phyloP scores from a whole-genome alignment of 2,329 filamentous ascomycete genomes.

The Talaromyces sp. region DNA sequence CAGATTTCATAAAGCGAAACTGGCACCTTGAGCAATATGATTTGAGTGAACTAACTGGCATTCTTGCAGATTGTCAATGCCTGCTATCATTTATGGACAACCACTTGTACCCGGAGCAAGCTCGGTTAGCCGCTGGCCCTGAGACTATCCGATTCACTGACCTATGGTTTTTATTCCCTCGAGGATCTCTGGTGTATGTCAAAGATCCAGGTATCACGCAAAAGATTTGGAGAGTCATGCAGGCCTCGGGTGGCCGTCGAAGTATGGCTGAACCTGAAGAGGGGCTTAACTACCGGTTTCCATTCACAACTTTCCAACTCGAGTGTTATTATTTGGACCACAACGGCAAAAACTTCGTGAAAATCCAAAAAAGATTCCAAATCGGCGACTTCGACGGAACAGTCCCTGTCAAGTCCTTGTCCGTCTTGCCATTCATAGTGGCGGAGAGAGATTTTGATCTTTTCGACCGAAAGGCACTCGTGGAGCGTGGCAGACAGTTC shows the following conservation, averaged over 20 bases:
- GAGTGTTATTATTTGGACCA: neutral
- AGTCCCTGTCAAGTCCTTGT: neutral
- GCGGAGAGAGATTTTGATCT: neutral
- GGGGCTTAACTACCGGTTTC: neutral
- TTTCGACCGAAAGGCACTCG: neutral
- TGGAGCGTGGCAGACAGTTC: neutral
- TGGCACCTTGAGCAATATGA: neutral
- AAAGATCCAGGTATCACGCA: neutral
- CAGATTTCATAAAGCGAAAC: neutral
- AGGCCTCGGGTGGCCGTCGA: neutral
- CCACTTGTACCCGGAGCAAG: neutral
- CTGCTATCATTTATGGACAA: neutral
- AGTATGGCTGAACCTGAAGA: neutral
- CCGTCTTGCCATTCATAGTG: neutral
- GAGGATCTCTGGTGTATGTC: neutral
- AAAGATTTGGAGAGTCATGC: neutral
- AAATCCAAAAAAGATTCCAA: neutral
- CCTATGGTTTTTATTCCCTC: neutral
- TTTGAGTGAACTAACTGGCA: neutral
- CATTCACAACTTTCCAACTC: neutral
- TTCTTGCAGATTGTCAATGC: neutral
- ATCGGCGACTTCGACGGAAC: neutral
- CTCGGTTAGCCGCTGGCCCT: neutral
- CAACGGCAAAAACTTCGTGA: neutral
- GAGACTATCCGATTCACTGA: neutral